Evolutionary conservation across 768 basidiomycete genomes (phyloP), one percentile per base, ranked within the genome.

Genomic region (Termitomyces eurrhizus): DNA sequence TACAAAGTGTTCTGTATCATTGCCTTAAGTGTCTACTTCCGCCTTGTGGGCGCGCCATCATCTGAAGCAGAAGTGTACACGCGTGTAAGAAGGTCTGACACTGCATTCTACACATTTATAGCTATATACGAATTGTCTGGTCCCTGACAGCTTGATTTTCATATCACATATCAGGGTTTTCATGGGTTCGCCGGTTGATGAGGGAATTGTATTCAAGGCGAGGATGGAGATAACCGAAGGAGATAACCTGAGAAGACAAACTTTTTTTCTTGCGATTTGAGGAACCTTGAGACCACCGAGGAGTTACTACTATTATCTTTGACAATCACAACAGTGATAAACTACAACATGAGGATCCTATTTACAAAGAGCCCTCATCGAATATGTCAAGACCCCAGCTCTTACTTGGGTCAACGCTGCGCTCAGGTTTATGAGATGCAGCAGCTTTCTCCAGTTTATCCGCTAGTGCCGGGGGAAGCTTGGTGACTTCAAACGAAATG

Each of bases 351-450:
- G 26, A 12, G 21, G 4, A 7, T 48, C 13, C 54, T 14, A 33
- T n/a, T 16, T 9, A 44, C 55, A 24, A 1, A 21, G 1, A 4
- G 16, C 9, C 41, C 66, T 63, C 84, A 52, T 84, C 81, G 61
- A 86, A 90, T 50, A 91, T 80, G 65, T 90, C 88, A 4, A 88
- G 72, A 1, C 81, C 82, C 87, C 87, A 89, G 0, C 66, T 66
- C 65, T 81, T 77, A 68, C 84, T 84, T 2, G 87, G 88, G 65
- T 89, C 83, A 18, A 81, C 70, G 12, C 80, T 77, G 36, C 86
- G 79, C 62, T 80, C 70, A 0, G 86, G 86, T 33, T 77, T 69
- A 67, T 89, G 87, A 4, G 82, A 73, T 9, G 69, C 69, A 11
- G 85, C 85, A 1, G 80, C 83, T 44, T 70, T 72, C 64, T 87